phyloP scores from a whole-genome alignment of 495 filamentous ascomycete species.

The Penicillium argentinense region DNA sequence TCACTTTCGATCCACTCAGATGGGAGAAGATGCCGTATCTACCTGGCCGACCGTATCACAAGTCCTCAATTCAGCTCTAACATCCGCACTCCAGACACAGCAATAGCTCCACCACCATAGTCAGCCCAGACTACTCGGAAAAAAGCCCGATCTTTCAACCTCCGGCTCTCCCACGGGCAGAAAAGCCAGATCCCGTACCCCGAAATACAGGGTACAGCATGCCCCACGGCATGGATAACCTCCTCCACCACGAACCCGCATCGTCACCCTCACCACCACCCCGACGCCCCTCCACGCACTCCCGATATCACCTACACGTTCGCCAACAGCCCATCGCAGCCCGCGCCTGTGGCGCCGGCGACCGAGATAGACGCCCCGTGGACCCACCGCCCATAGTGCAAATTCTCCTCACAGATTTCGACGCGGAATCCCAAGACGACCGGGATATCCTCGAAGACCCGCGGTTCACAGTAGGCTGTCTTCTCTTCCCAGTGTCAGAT shows the following conservation, averaged over 20 bases:
- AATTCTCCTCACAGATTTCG: slow-evolving; percentile 68
- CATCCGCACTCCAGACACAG: slow-evolving; percentile 27
- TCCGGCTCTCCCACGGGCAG: no score
- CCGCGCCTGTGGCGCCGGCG: slow-evolving; percentile 90
- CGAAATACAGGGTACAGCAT: slow-evolving; percentile 31
- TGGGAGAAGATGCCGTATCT: no score
- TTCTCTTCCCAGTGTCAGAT: slow-evolving; percentile 48
- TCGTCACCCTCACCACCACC: slow-evolving; percentile 27
- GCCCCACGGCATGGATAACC: slow-evolving; percentile 42
- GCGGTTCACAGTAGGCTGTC: slow-evolving; percentile 83
- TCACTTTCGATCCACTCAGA: no score
- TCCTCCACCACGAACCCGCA: slow-evolving; percentile 40
- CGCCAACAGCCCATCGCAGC: slow-evolving; percentile 91
- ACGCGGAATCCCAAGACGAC: slow-evolving; percentile 51
- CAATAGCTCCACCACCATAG: slow-evolving; percentile 31
- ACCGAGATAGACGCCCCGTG: slow-evolving; percentile 88
- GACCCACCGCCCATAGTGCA: slow-evolving; percentile 96
- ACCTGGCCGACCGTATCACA: no score
- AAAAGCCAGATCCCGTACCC: slow-evolving; percentile 13
- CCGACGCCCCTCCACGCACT: slow-evolving; percentile 19
- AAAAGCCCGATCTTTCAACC: slow-evolving; percentile 23
- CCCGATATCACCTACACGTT: slow-evolving; percentile 62
- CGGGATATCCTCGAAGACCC: slow-evolving; percentile 65
- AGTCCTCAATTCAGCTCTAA: slow-evolving; percentile 1
- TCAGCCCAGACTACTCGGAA: slow-evolving; percentile 38